phyloP scores from a whole-genome alignment of 139 green algal genomes.

The Monoraphidium neglectum region DNA sequence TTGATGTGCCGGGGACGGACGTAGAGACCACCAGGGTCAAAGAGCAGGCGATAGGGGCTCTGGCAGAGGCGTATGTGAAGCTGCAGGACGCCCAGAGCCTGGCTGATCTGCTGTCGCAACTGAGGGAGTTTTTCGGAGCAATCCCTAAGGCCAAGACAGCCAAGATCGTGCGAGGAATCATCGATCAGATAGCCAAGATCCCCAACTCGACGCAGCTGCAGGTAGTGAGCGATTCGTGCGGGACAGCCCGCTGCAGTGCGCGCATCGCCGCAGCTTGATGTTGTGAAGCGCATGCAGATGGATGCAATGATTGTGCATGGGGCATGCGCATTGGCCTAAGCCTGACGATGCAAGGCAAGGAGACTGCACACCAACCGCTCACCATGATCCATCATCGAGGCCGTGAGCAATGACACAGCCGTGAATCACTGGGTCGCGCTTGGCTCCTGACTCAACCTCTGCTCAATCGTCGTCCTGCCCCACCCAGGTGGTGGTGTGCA shows the following conservation, averaged over 20 bases:
- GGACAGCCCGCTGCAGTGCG: no score
- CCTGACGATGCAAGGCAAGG: no score
- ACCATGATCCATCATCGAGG: neutral
- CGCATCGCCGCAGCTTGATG: no score
- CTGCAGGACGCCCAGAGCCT: conserved; percentile 72
- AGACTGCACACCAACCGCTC: neutral
- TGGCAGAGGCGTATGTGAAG: conserved; percentile 75
- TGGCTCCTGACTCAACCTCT: neutral
- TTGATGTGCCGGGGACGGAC: conserved; percentile 49
- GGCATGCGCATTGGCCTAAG: no score
- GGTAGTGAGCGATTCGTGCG: no score
- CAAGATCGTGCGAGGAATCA: conserved; percentile 95
- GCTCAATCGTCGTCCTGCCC: no score
- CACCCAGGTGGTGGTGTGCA: conserved; percentile 90
- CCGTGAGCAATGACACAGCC: neutral
- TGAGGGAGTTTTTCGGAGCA: conserved; percentile 83
- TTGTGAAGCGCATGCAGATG: no score
- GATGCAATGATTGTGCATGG: no score
- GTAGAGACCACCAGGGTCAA: conserved; percentile 80
- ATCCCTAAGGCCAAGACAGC: conserved; percentile 99
- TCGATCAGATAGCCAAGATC: conserved; percentile 92
- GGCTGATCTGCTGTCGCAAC: conserved; percentile 76
- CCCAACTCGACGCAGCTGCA: conserved; percentile 86
- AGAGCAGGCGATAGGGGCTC: conserved; percentile 72
- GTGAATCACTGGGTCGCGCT: no score